Conservation (phyloP, 208 protist genomes). For the Phytomonas serpens region DNA sequence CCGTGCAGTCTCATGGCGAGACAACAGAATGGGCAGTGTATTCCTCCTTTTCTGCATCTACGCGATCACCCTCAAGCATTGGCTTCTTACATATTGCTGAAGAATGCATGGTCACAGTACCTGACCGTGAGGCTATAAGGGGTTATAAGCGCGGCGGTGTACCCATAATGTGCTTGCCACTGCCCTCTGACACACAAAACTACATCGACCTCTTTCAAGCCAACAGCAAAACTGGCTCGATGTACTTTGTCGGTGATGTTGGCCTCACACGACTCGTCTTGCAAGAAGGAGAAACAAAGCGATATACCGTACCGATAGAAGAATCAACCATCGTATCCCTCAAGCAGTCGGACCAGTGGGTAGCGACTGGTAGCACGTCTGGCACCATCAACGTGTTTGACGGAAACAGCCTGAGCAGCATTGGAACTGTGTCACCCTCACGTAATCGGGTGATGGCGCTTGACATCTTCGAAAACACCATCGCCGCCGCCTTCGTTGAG, state of each 20-base stretch:
- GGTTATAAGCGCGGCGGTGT: slow-evolving; percentile 78
- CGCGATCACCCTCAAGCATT: slow-evolving; percentile 43
- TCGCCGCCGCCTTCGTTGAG: slow-evolving; percentile 64
- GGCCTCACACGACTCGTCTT: slow-evolving; percentile 67
- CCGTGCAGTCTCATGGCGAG: slow-evolving; percentile 46
- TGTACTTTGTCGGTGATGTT: slow-evolving; percentile 78
- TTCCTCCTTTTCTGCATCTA: slow-evolving; percentile 71
- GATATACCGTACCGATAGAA: slow-evolving; percentile 43
- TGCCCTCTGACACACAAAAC: slow-evolving; percentile 55
- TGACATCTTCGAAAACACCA: slow-evolving; percentile 71
- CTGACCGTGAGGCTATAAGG: slow-evolving; percentile 69
- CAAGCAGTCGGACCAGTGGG: slow-evolving; percentile 56
- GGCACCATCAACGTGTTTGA: slow-evolving; percentile 63
- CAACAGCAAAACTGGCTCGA: slow-evolving; percentile 44
- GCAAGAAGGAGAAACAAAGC: slow-evolving; percentile 25
- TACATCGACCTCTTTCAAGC: slow-evolving; percentile 80
- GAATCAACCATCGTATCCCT: slow-evolving; percentile 50
- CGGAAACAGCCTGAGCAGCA: slow-evolving; percentile 26
- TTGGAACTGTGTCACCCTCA: slow-evolving; percentile 33
- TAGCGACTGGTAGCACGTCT: slow-evolving; percentile 52
- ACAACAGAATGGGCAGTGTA: slow-evolving; percentile 62
- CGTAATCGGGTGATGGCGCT: slow-evolving; percentile 66
- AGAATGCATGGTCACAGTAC: slow-evolving; percentile 69
- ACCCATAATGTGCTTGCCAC: slow-evolving; percentile 41
- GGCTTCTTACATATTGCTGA: slow-evolving; percentile 52